These are phyloP conservation scores for Drechslerella dactyloides DNA, from an alignment of 2,329 filamentous ascomycete species.

Conservation along the genomic window DNA sequence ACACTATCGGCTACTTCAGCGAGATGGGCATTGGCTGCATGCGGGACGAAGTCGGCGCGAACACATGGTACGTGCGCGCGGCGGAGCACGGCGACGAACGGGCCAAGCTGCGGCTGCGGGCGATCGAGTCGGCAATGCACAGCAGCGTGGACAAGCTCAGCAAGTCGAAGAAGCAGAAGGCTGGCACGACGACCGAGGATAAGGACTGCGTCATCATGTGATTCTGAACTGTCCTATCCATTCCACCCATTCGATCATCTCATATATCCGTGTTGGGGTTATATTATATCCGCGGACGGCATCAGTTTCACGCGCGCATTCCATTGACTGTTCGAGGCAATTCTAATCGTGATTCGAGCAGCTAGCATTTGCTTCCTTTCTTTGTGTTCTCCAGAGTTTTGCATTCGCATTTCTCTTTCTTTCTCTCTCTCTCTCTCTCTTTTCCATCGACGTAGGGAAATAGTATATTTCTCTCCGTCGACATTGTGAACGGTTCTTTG, in stretches of 20 bases:
- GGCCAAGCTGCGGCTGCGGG: conserved; percentile 82
- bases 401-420: conserved; percentile 1
- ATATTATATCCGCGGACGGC: no score
- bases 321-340: neutral
- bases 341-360: neutral
- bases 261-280: neutral
- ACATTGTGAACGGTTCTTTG: neutral
- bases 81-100: conserved; percentile 90
- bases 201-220: conserved; percentile 48
- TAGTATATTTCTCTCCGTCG: neutral
- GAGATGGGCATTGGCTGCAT: conserved; percentile 98
- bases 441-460: no score
- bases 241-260: neutral
- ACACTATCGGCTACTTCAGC: conserved; percentile 94
- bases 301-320: neutral
- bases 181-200: conserved; percentile 25
- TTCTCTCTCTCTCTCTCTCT: neutral
- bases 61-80: conserved; percentile 97
- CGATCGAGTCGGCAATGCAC: conserved; percentile 81
- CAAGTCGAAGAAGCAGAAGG: conserved; percentile 46
- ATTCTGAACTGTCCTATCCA: conserved; percentile 4
- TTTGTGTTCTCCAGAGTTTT: neutral
- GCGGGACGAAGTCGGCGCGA: conserved; percentile 91
- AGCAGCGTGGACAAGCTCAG: conserved; percentile 58
- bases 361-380: neutral